These are phyloP conservation scores for Globisporangium heterothallicum DNA, from an alignment of 352 stramenopile species.

Conservation along the genomic window DNA sequence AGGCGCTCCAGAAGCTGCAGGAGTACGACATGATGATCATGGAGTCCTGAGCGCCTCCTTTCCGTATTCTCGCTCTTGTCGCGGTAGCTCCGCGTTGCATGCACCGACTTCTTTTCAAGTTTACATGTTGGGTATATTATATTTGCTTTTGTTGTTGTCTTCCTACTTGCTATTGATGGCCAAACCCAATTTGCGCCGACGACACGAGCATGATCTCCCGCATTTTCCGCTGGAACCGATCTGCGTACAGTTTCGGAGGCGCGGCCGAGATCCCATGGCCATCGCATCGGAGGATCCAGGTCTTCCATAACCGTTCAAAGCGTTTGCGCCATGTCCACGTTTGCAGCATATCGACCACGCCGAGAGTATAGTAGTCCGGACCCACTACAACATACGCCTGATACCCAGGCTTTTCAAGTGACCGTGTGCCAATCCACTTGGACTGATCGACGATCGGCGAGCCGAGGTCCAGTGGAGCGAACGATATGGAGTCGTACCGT, in stretches of 20 bases:
- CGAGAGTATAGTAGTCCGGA: constrained; percentile 85
- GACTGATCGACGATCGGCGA: constrained; percentile 14
- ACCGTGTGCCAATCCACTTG: constrained; percentile 55
- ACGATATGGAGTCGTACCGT: constrained; percentile 51
- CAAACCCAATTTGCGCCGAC: constrained; percentile 42
- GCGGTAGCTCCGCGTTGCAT: too few species aligned
- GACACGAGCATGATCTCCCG: constrained; percentile 81
- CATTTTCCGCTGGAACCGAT: constrained; percentile 83
- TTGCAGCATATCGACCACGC: constrained; percentile 89
- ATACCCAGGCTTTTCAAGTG: constrained; percentile 60
- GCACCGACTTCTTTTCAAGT: constrained; percentile 4
- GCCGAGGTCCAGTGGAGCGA: constrained; percentile 26
- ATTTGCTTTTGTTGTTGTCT: constrained; percentile 25
- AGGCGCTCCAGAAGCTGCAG: constrained; percentile 72
- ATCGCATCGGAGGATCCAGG: constrained; percentile 63
- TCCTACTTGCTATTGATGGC: constrained; percentile 21
- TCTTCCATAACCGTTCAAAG: constrained; percentile 83
- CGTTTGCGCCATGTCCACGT: constrained; percentile 84
- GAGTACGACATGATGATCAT: constrained; percentile 82
- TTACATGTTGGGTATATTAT: constrained; percentile 12
- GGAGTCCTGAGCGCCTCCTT: constrained; percentile 31
- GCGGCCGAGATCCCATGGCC: constrained; percentile 72
- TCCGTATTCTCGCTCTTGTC: background rate
- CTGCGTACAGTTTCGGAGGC: constrained; percentile 62
- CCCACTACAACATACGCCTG: constrained; percentile 72